Base-by-base conservation (phyloP, 148 eudicot genomes). In the Beta vulgaris region DNA sequence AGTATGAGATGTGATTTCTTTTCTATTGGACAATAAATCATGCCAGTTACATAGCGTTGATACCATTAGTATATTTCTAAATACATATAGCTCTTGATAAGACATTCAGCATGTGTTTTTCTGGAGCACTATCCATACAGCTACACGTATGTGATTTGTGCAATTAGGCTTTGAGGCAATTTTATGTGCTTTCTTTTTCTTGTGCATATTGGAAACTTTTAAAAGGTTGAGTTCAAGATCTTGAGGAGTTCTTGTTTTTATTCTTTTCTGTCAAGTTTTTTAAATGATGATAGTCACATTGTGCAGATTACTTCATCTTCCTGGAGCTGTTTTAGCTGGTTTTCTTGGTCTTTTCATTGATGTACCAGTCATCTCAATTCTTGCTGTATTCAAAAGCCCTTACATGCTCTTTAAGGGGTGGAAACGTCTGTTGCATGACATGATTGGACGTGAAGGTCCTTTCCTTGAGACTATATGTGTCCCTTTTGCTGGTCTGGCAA, bases 361-460 rank as follows among this genome's bases (percentile, higher is more conserved):
- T 77, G 54, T 92, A 57, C 92, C 89, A 13, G 84, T 91, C 71
- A 89, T 94, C 79, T 81, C 92, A 40, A 28, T 89, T 68, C 60
- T 94, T 36, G 93, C 98, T 62, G n/a, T 89, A 14, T 87, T 62
- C 77, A 94, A 94, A 84, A 86, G 93, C 78, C 96, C 96, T 48
- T 90, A 86, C 82, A 94, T 94, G 98, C 92, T 94, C 66, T 86
- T 89, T 78, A 91, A 87, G 81, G 98, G 98, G 34, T 94, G 98
- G 98, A 73, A 77, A 53, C 91, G 98, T 62, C 78, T 94, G 65
- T 78, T 94, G 81, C 91, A 90, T 35, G 98, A 94, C 73, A 80
- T 93, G 54, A 89, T 94, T 64, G 98, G 98, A 46, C 91, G 98
- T 1, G 98, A 91, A 81, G 98, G 98, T 53, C 98, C 98, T 51